Conservation (phyloP, 495 filamentous ascomycete species). For the Tricharina praecox region DNA sequence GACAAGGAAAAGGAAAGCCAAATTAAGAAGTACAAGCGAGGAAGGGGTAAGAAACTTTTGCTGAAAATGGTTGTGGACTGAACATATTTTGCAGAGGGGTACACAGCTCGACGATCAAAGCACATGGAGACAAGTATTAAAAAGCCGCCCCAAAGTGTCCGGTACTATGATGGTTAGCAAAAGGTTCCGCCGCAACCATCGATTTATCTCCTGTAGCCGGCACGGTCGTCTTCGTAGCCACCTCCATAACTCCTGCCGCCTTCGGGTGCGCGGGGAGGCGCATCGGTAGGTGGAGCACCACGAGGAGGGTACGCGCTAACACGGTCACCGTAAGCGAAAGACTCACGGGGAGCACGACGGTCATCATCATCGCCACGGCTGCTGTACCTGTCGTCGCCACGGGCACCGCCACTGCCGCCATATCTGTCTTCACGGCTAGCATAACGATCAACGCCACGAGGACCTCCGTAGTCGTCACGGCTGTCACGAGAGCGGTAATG, state of each 20-base stretch:
- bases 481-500: conserved; percentile 34
- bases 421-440: conserved; percentile 45
- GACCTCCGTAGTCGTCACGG: conserved; percentile 45
- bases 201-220: conserved; percentile 22
- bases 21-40: conserved; percentile 5
- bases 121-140: conserved; percentile 1
- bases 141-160: background rate
- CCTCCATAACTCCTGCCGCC: conserved; percentile 43
- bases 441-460: conserved; percentile 49
- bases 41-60: conserved; percentile 5
- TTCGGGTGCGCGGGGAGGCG: conserved; percentile 41
- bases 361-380: conserved; percentile 35
- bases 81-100: background rate
- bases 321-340: conserved; percentile 30
- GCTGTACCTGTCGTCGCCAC: conserved; percentile 29
- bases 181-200: background rate
- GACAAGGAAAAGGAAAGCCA: background rate
- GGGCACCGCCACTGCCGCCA: conserved; percentile 37
- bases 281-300: conserved; percentile 33
- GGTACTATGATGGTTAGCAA: conserved; percentile 6
- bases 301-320: conserved; percentile 38
- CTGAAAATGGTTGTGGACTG: background rate
- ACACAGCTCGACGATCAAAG: background rate
- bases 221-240: conserved; percentile 37
- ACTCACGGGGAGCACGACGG: conserved; percentile 35